These are phyloP conservation scores for Fusarium aywerte DNA, from an alignment of 2,329 filamentous ascomycete species.

Conservation along the genomic window DNA sequence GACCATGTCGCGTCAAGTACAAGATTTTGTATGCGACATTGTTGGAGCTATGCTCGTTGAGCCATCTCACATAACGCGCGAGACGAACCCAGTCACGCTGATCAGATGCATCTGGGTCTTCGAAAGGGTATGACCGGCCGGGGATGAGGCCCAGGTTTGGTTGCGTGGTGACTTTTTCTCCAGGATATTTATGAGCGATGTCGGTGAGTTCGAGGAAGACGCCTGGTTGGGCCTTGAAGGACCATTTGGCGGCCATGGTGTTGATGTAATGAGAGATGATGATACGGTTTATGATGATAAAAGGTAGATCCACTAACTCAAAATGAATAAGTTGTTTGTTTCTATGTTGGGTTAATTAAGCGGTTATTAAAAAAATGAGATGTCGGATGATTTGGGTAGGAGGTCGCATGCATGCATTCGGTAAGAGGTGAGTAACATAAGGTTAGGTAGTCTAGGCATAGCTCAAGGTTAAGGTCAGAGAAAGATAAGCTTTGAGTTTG, in stretches of 20 bases:
- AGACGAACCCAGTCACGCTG: constrained; percentile 66
- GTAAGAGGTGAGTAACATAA: too few relatives aligned
- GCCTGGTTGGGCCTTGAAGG: constrained; percentile 42
- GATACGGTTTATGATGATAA: not conserved
- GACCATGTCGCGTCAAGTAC: constrained; percentile 66
- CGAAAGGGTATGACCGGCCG: constrained; percentile 57
- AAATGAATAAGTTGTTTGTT: too few relatives aligned
- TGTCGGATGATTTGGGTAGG: not conserved
- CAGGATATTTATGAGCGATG: constrained; percentile 43
- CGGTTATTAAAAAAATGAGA: not conserved
- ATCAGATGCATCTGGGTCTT: constrained; percentile 43
- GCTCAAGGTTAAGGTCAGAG: not conserved
- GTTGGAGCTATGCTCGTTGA: constrained; percentile 56
- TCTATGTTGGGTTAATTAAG: not conserved
- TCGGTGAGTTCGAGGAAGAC: constrained; percentile 59
- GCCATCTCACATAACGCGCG: constrained; percentile 56
- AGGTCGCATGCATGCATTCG: not conserved
- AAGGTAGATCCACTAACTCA: not conserved
- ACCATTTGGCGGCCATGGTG: constrained; percentile 38
- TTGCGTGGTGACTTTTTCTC: constrained; percentile 53
- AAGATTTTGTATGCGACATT: constrained; percentile 65
- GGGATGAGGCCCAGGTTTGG: constrained; percentile 65
- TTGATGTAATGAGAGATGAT: not conserved
- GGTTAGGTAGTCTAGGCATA: not conserved
- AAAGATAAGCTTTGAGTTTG: not conserved